A percentile compares a stretch with the other conserved stretches of the same genome.
These are phyloP conservation scores for Wilcoxina mikolae DNA, from an alignment of 495 filamentous ascomycete species.

Conservation along the genomic window DNA sequence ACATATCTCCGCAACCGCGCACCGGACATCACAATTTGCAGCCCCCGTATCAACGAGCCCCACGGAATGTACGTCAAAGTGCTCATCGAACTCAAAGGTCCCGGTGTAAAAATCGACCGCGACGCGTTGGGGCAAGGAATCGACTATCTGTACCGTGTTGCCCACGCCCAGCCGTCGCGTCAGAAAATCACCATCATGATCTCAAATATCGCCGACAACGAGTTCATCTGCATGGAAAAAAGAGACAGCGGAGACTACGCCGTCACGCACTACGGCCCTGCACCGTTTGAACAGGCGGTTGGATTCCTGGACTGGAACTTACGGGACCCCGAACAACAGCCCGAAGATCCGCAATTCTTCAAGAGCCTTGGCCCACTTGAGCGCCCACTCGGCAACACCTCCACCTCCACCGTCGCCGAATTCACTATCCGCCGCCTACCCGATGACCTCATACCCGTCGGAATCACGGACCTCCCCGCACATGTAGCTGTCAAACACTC, in stretches of 20 bases:
- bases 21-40: background rate
- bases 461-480: background rate
- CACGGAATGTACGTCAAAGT: background rate
- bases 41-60: background rate
- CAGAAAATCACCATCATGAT: background rate
- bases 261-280: no score
- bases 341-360: background rate
- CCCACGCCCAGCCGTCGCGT: background rate
- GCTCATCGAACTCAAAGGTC: background rate
- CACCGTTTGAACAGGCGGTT: no score
- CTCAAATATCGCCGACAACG: background rate
- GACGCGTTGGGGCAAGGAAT: background rate
- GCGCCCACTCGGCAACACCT: background rate
- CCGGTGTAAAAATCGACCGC: background rate
- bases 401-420: background rate
- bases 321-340: background rate
- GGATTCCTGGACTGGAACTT: no score
- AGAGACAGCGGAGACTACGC: background rate
- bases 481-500: background rate
- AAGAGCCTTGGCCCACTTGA: background rate
- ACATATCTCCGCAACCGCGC: background rate
- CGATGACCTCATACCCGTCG: no score
- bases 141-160: background rate
- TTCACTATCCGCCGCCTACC: background rate
- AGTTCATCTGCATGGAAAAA: no score